Evolutionary conservation across 2,329 filamentous ascomycete species (phyloP), one percentile per base, ranked within the genome.

Genomic region (Berkeleyomyces basicola): DNA sequence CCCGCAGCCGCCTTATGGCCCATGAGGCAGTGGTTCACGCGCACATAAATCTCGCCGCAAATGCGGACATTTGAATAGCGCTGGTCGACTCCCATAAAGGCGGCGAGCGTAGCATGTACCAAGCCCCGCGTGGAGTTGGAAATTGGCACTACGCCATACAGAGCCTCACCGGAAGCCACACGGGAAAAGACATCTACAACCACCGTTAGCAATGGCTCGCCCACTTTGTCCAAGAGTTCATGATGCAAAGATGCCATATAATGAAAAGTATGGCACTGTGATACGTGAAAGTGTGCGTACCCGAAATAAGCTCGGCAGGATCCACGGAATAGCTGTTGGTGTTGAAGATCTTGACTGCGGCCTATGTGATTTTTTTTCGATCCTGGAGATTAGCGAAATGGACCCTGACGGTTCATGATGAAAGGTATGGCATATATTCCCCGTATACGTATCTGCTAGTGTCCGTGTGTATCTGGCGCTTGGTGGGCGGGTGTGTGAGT

Each of bases 91-190:
- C 96, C 90, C 67, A 89, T 89, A 65, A 99, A 83, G 67, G 92
- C 82, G 73, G 96, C 91, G 33, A 97, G 81, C 0, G 91, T 96
- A 72, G 90, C 88, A 63, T 93, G 84, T 59, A 99, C 93, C 62
- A 87, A 86, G 69, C 93, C 93, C 73, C 97, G 96, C 71, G 89
- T 92, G 47, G 88, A 95, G 77, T 99, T 99, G 72, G 97, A 92
- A 73, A 96, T 91, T 5, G 93, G 93, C 1, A 96, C 87, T 40
- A 97, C 87, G 67, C 91, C 93, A 63, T 85, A 85, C 61, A 80
- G 74, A 0, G 82, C 82, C 53, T 76, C 71, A 64, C 82, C 79
- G 44, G 78, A 77, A 70, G 95, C 89, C 4, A 96, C 87, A 14
- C 84, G 79, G 59, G 84, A 78, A 72, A 96, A 96, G 68, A 95